Conservation (phyloP, 139 green algal species). For the Micractinium sp. region DNA sequence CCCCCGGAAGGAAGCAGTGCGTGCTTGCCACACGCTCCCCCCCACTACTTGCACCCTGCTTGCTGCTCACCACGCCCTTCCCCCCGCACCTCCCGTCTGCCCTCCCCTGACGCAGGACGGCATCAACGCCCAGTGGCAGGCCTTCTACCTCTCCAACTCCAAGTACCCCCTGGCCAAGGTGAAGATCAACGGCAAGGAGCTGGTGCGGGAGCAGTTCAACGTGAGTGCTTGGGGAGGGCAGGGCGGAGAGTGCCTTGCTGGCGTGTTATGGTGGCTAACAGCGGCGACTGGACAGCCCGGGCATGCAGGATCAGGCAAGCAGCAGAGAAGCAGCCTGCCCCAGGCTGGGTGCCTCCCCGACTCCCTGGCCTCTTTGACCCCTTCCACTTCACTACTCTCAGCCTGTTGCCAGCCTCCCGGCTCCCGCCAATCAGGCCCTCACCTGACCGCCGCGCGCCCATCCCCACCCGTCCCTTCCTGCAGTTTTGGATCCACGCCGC, state of each 20-base stretch:
- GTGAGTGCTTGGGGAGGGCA: not conserved
- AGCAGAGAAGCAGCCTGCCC: not conserved
- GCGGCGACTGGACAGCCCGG: too few relatives aligned
- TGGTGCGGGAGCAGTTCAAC: conserved; percentile 13
- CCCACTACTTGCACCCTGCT: not conserved
- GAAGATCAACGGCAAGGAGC: conserved; percentile 11
- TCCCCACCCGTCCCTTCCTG: not conserved
- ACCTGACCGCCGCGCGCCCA: too few relatives aligned
- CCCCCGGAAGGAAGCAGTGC: too few relatives aligned
- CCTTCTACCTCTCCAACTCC: conserved; percentile 34
- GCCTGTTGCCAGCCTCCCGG: too few relatives aligned
- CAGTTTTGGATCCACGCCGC: conserved; percentile 24
- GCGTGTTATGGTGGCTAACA: too few relatives aligned
- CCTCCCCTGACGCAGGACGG: conserved; percentile 14
- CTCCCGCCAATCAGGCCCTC: too few relatives aligned
- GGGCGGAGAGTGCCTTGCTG: too few relatives aligned
- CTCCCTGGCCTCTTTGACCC: not conserved
- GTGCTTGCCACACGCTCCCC: not conserved
- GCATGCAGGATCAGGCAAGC: too few relatives aligned
- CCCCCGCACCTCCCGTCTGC: not conserved
- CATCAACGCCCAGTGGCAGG: conserved; percentile 29
- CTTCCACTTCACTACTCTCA: too few relatives aligned
- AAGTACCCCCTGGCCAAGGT: not conserved
- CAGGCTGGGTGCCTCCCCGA: too few relatives aligned
- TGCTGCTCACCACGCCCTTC: not conserved